These are phyloP conservation scores for Xylaria flabelliformis DNA, from an alignment of 495 filamentous ascomycete genomes.

Conservation along the genomic window DNA sequence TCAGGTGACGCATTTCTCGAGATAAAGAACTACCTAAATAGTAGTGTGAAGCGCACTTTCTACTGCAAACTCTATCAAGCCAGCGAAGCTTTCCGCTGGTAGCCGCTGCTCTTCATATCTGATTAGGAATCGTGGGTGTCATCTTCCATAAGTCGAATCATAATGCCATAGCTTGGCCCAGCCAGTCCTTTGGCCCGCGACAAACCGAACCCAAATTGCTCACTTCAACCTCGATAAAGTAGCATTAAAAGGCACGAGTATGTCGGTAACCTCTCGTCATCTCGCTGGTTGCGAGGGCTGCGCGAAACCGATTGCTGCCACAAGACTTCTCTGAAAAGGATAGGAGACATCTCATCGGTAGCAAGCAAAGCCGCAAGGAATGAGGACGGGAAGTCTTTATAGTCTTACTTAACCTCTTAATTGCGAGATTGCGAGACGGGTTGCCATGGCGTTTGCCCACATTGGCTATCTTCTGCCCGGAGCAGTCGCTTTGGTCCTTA, in stretches of 20 bases:
- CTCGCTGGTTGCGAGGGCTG: not conserved
- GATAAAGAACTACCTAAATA: not conserved
- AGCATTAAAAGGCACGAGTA: not conserved
- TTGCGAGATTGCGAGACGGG: not conserved
- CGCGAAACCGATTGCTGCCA: not conserved
- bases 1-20: slow-evolving; percentile 1
- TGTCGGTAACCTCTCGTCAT: not conserved
- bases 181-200: slow-evolving; percentile 18
- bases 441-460: slow-evolving; percentile 11
- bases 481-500: slow-evolving; percentile 26
- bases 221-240: not conserved
- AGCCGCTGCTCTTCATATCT: slow-evolving; percentile 18
- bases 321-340: not conserved
- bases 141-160: not conserved
- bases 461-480: slow-evolving; percentile 17
- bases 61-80: not conserved
- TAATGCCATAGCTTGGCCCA: not conserved
- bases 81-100: slow-evolving; percentile 23
- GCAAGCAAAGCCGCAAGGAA: not conserved
- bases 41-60: not conserved
- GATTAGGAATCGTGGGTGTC: slow-evolving; percentile 4
- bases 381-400: not conserved
- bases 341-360: not conserved
- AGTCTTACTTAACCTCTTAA: not conserved
- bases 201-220: slow-evolving; percentile 25